Evolutionary conservation across 257 asterid species (phyloP), one percentile per base, ranked within the genome.

Genomic region (Ajuga chamaepitys): DNA sequence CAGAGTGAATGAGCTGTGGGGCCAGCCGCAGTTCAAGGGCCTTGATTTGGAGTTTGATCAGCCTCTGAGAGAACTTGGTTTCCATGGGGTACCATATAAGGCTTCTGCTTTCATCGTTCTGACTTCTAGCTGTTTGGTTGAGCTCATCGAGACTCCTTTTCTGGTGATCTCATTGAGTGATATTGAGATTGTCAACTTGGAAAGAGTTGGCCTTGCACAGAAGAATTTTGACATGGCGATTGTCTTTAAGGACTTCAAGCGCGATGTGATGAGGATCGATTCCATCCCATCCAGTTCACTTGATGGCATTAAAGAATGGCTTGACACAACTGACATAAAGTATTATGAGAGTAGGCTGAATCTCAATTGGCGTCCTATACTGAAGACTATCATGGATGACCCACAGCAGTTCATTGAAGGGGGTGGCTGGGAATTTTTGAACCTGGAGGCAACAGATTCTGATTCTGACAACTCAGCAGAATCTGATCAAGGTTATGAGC

Each of bases 381-480:
- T 88, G 20, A 88, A 86, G 35, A 80, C 81, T 13, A 86, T 88
- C 38, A 78, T 63, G 6, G 91, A 82, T 9, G 96, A 86, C 58
- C 96, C 96, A 2, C 80, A 86, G 70, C 68, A 80, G 67, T 88
- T 88, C 57, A 67, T 88, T 11, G 86, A 83, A n/a, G 78, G 78
- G 28, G 95, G 95, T 28, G 96, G 96, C 2, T 88, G 96, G 96
- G 96, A 88, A 34, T 88, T 86, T 66, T 66, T 88, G 86, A 88
- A 88, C 74, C 22, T 86, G 82, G 96, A 88, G 67, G 96, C 67
- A 0, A 75, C 82, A 0, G 95, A 88, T 58, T 83, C 95, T 11
- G 96, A 86, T 18, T 80, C 89, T 7, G 89, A 86, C 12, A 45
- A 76, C 60, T 80, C 95, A 5, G 79, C 58, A 25, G 88, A 80